phyloP scores from a whole-genome alignment of 495 filamentous ascomycete species.

The Podospora conica region DNA sequence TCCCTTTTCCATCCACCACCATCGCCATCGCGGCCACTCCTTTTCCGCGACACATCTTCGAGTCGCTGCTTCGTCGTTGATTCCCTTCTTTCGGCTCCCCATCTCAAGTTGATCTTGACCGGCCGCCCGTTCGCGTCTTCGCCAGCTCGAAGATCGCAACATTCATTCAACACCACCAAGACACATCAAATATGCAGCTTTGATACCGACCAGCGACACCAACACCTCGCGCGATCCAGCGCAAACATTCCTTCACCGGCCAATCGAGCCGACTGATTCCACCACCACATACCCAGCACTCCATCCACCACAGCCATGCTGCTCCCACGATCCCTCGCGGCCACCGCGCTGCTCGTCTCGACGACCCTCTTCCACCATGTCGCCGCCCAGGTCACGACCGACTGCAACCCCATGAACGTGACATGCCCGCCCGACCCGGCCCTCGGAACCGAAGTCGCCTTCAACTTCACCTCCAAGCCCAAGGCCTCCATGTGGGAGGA shows the following conservation, averaged over 20 bases:
- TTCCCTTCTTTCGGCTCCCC: slow-evolving; percentile 1
- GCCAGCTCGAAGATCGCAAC: not conserved
- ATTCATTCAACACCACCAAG: not conserved
- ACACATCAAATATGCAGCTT: not conserved
- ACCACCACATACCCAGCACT: not conserved
- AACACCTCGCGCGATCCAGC: slow-evolving; percentile 1
- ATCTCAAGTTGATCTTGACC: slow-evolving; percentile 20
- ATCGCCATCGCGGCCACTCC: not conserved
- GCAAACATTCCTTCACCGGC: slow-evolving; percentile 1
- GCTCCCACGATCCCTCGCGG: slow-evolving; percentile 28
- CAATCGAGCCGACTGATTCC: not conserved
- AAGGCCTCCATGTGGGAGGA: slow-evolving; percentile 54
- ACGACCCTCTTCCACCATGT: slow-evolving; percentile 33
- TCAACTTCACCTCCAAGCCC: slow-evolving; percentile 61
- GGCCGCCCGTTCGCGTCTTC: not conserved
- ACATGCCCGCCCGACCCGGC: slow-evolving; percentile 61
- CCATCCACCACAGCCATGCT: slow-evolving; percentile 19
- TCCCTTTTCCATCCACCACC: not conserved
- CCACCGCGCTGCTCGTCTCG: slow-evolving; percentile 38
- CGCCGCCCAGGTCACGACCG: slow-evolving; percentile 56
- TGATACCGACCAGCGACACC: not conserved
- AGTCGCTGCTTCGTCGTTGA: not conserved
- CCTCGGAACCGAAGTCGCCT: slow-evolving; percentile 49
- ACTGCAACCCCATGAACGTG: slow-evolving; percentile 60
- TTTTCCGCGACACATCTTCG: not conserved